Conservation (phyloP, 352 stramenopile species). For the Phytophthora tubulina region DNA sequence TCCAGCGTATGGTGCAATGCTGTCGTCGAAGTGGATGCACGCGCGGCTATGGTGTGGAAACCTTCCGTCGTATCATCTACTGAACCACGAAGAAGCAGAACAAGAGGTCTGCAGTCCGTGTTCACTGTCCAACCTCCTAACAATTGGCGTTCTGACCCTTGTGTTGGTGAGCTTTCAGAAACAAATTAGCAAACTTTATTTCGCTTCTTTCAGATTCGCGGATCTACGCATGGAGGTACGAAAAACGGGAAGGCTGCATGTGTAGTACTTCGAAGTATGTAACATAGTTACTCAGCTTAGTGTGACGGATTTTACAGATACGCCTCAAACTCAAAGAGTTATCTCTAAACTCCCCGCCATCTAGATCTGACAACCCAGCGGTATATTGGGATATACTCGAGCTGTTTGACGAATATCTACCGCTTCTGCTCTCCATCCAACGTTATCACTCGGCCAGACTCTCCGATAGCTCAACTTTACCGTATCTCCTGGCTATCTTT, state of each 20-base stretch:
- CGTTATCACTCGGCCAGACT: constrained; percentile 32
- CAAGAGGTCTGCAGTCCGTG: constrained; percentile 35
- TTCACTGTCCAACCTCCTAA: not conserved
- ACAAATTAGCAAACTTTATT: constrained; percentile 48
- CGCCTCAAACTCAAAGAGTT: constrained; percentile 65
- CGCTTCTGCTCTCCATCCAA: constrained; percentile 52
- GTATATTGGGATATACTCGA: constrained; percentile 43
- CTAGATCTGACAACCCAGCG: constrained; percentile 2
- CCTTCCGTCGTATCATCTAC: constrained; percentile 55
- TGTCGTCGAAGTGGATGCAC: constrained; percentile 45
- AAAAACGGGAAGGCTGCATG: not conserved
- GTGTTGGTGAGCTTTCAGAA: constrained; percentile 23
- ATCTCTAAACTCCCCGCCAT: constrained; percentile 41
- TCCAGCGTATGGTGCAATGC: constrained; percentile 27
- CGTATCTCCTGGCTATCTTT: constrained; percentile 36
- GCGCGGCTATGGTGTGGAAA: constrained; percentile 55
- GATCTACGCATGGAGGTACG: constrained; percentile 52
- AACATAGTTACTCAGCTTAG: too few species aligned
- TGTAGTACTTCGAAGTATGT: too few species aligned
- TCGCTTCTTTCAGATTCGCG: constrained; percentile 45
- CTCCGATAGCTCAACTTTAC: not conserved
- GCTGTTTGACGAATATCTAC: constrained; percentile 54
- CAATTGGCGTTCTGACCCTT: not conserved
- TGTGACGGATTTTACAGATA: constrained; percentile 32
- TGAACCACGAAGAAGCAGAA: constrained; percentile 36